phyloP scores from a whole-genome alignment of 257 asterid species.

The Knoxia roxburghii region DNA sequence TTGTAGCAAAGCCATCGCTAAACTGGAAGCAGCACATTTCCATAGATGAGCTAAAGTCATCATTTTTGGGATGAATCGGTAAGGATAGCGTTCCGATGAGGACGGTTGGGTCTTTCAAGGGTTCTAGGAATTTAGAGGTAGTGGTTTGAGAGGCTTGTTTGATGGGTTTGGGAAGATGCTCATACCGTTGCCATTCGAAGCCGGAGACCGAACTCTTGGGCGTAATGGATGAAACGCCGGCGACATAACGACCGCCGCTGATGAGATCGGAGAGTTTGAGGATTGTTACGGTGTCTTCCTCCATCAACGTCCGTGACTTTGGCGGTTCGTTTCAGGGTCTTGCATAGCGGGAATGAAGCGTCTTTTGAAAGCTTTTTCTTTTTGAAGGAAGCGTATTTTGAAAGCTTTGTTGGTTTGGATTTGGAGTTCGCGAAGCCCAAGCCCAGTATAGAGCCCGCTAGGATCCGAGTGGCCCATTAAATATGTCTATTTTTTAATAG shows the following conservation, averaged over 20 bases:
- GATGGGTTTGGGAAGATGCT: conserved; percentile 17
- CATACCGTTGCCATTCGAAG: conserved; percentile 5
- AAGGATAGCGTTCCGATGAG: conserved; percentile 58
- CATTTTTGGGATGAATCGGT: conserved; percentile 26
- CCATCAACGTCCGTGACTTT: conserved; percentile 25
- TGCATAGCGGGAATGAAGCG: conserved; percentile 6
- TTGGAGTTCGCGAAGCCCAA: not conserved
- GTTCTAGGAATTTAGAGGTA: conserved; percentile 39
- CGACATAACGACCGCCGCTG: conserved; percentile 37
- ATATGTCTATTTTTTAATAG: no score
- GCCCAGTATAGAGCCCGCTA: not conserved
- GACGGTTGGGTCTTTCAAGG: conserved; percentile 36
- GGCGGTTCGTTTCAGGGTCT: not conserved
- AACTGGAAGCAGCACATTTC: conserved; percentile 59
- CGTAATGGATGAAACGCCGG: conserved; percentile 47
- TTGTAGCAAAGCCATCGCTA: conserved; percentile 41
- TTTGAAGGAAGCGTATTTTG: no score
- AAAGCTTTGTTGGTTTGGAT: no score
- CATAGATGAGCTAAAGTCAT: conserved; percentile 1
- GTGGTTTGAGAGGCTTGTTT: conserved; percentile 22
- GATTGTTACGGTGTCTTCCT: conserved; percentile 25
- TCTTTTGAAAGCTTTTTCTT: not conserved
- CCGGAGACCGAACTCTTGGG: conserved; percentile 22
- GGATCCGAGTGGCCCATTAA: no score
- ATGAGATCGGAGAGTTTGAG: conserved; percentile 46